A percentile compares a stretch with the other conserved stretches of the same genome.
These are phyloP conservation scores for Micractinium sp. DNA, from an alignment of 139 green algal genomes.

Conservation along the genomic window DNA sequence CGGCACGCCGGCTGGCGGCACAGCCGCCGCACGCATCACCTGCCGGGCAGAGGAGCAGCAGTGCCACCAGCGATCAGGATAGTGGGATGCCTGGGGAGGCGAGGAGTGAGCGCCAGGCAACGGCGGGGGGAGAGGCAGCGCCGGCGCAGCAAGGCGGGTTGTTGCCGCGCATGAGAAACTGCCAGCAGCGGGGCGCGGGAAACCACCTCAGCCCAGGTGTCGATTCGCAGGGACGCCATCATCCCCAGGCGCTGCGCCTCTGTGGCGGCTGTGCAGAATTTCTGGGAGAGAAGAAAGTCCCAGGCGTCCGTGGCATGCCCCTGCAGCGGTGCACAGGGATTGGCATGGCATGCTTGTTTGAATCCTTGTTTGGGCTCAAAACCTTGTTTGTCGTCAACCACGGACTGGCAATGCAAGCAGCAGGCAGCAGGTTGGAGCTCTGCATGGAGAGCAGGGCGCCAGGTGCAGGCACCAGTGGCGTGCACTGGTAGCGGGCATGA, in stretches of 20 bases:
- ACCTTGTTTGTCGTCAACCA: too few species aligned
- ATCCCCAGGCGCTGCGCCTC: not conserved
- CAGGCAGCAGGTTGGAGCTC: not conserved
- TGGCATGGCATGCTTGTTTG: not conserved
- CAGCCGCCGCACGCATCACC: conserved; percentile 5
- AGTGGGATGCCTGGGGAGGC: not conserved
- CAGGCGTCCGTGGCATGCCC: conserved; percentile 6
- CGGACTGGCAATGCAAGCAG: not conserved
- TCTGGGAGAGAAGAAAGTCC: conserved; percentile 4
- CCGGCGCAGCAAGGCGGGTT: not conserved
- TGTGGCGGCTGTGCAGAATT: not conserved
- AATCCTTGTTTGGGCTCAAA: too few species aligned
- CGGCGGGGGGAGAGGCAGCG: too few species aligned
- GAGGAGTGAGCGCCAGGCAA: not conserved
- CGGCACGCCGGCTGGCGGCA: too few species aligned
- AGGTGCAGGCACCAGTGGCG: too few species aligned
- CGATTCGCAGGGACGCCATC: not conserved
- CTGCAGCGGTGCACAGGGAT: not conserved
- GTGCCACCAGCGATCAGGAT: too few species aligned
- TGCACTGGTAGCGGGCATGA: too few species aligned
- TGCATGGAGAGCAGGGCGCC: too few species aligned
- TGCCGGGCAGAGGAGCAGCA: not conserved
- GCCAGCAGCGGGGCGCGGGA: too few species aligned
- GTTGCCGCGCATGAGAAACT: too few species aligned
- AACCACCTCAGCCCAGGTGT: not conserved